Percentiles rank a stretch among this genome's conserved stretches.
Conservation (phyloP, 257 asterid genomes). For the Solanum appendiculatum region DNA sequence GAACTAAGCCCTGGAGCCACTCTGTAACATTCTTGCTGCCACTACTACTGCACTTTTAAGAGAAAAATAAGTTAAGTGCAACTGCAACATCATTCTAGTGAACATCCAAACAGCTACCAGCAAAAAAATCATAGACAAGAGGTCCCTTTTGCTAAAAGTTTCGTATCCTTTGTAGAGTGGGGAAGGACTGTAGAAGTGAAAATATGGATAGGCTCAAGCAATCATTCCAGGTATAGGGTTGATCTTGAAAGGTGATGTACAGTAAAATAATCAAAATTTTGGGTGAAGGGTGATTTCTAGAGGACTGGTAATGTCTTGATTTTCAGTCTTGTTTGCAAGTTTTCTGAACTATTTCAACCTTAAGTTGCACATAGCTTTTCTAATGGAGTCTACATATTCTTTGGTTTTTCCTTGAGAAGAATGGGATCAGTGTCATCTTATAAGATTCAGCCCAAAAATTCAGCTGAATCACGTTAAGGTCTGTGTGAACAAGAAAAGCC, state of each 20-base stretch:
- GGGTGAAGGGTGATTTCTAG: neutral
- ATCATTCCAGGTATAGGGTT: neutral
- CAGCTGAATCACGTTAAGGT: neutral
- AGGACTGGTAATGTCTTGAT: neutral
- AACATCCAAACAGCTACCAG: neutral
- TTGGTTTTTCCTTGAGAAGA: neutral
- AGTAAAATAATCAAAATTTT: neutral
- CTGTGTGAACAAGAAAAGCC: neutral
- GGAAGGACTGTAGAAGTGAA: neutral
- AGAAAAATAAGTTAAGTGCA: neutral
- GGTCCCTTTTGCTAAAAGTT: neutral
- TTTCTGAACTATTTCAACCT: neutral
- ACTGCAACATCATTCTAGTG: neutral
- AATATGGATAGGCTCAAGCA: neutral
- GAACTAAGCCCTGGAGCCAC: neutral
- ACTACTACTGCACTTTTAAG: neutral
- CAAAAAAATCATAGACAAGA: neutral
- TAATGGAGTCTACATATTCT: neutral
- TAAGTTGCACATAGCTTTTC: neutral
- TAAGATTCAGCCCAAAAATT: neutral
- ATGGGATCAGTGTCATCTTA: neutral
- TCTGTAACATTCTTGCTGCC: neutral
- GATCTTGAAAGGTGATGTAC: neutral
- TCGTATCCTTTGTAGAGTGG: neutral
- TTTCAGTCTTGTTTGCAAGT: neutral